Base-by-base conservation (phyloP, 139 green algal species). In the Auxenochlorella protothecoides region DNA sequence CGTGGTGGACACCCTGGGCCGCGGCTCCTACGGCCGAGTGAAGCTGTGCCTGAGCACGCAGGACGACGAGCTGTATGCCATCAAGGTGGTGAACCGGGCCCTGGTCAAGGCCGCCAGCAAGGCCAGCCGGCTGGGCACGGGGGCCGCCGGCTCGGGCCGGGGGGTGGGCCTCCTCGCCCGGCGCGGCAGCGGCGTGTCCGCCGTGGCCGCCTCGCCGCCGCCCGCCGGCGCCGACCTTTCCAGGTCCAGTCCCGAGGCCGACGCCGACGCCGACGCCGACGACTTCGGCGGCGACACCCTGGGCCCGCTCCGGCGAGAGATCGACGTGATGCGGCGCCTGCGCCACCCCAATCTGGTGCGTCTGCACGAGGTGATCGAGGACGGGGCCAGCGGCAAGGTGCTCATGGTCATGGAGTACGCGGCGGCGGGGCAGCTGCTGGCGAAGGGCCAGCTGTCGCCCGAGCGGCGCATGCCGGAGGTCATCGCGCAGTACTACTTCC, bases 321-420 rank as follows among this genome's bases (percentile, higher is more conserved):
- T 92, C 55, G 75, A 80, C 52, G 76, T 94, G 63, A 85, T 92
- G 70, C 87, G 86, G 59, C 81, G 85, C 60, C 74, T 96, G 74
- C 70, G 85, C 72, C 91, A 96, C 79, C 86, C 86, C 14, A 91
- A 96, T 75, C 80, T 96, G n/a, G 83, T 96, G 4, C 85, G 81
- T 59, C 83, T 96, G 72, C 81, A 83, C 59, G 91, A 97, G 74
- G 87, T 92, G 55, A 85, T 84, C 27, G 71, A 94, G 53, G 88
- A 93, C 69, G 76, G 76, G 44, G 68, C 69, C 52, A 68, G 73
- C 52, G 79, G 79, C 69, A 90, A 94, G 80, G 72, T 96, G 70
- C 88, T 94, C 80, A 78, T 96, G 81, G 89, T 96, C 44, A 88
- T 96, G 86, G 91, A 96, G 80, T 94, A 90, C 77, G 83, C 87